Evolutionary conservation across 2,329 filamentous ascomycete species (phyloP).

Genomic region (Xylaria polymorpha): DNA sequence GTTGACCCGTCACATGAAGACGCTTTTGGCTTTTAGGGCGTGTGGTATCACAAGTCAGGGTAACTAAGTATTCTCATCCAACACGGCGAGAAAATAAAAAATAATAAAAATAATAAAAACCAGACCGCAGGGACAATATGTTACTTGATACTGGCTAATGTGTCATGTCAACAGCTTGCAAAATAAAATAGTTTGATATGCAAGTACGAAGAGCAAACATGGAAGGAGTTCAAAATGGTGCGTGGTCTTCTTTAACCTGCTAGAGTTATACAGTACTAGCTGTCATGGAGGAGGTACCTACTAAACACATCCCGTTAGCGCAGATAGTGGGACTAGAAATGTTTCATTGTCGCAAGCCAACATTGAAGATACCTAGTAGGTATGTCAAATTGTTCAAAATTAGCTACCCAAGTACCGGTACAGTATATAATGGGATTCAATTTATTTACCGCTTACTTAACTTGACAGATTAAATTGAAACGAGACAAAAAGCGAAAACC

Average conservation of each 20-base stretch:
- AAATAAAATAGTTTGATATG: no score
- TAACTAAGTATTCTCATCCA: not conserved
- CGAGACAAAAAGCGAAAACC: not conserved
- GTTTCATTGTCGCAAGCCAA: conserved; percentile 9
- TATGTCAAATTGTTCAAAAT: conserved; percentile 1
- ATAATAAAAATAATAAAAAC: no score
- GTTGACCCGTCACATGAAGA: not conserved
- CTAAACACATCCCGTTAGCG: not conserved
- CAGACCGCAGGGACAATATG: no score
- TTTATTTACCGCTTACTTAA: not conserved
- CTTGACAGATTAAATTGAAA: not conserved
- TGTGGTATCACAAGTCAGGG: not conserved
- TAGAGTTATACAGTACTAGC: not conserved
- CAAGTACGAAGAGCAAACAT: not conserved
- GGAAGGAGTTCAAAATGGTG: not conserved
- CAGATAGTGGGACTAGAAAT: not conserved
- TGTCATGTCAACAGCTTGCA: no score
- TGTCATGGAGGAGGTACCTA: not conserved
- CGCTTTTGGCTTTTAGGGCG: not conserved
- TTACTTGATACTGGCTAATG: no score
- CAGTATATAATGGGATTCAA: not conserved
- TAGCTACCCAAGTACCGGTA: no score
- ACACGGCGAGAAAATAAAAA: not conserved
- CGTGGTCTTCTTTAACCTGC: not conserved
- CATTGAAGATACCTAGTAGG: no score